Evolutionary conservation across 192 early-diverging fungal genomes (phyloP), one percentile per base, ranked within the genome.

Genomic region (Coemansia sp.): DNA sequence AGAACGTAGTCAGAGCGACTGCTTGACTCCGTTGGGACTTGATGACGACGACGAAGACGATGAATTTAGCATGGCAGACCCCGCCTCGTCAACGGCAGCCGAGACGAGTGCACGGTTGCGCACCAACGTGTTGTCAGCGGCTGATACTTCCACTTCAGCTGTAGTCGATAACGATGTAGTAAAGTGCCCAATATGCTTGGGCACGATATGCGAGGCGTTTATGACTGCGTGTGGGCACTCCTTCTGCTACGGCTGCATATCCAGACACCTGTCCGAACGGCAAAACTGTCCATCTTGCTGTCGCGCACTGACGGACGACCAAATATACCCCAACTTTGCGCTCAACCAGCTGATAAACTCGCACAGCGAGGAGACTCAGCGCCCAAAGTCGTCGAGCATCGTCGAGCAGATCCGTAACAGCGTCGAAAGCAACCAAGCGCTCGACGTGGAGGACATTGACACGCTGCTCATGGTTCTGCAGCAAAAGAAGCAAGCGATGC

Each of bases 321-420:
- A 95, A 67, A 92, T 95, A 49, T 94, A 86, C 66, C 95, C 95
- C 14, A 96, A 95, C 76, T 94, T 93, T 73, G 76, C 86, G 23
- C 80, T 86, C 17, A 80, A 78, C 67, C 75, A 74, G 64, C 62
- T 86, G 17, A 67, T 82, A 26, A 26, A 55, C 52, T 50, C 44
- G 44, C 63, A 73, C n/a, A 67, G 68, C 37, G 44, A 62, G 19
- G 37, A 58, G 14, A 16, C 52, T 23, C 23, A 50, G 44, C 61
- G 69, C 47, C 47, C 66, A 13, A 55, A 6, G 11, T 55, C 52
- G 28, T 40, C 58, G 10, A 77, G 30, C 46, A 64, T 73, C 17
- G 75, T 72, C 14, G 67, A 71, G 60, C 74, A 78, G 66, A 47
- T 77, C 8, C 72, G 73, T 33, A 70, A 59, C 58, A 63, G 55